Evolutionary conservation across 306 rosid species (phyloP), one percentile per base, ranked within the genome.

Genomic region (Biancaea sappan): DNA sequence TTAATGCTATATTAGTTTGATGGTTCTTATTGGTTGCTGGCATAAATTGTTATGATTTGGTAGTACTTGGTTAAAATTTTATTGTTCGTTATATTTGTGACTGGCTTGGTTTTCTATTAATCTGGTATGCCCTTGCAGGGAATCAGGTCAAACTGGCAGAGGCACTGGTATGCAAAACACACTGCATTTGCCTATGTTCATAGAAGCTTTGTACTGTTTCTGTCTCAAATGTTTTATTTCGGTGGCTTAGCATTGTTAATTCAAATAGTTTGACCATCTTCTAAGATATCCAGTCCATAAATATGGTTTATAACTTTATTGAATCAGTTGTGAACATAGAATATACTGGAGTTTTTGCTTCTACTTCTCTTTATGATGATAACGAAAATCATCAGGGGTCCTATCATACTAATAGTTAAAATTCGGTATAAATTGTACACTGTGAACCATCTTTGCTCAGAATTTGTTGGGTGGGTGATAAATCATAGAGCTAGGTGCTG

Each of bases 91-190:
- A 26, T 38, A 22, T 24, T 68, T 74, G 31, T 46, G 26, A 44
- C 46, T 79, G 71, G 73, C 29, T 43, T 44, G 66, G 51, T 66
- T 53, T 28, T 71, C 69, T 59, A 25, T 35, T 64, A 72, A 72
- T 66, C 53, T 72, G 48, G 21, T 46, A 19, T 53, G 52, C 60
- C 47, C 66, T 77, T 80, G 43, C 87, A 83, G 84, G 84, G 80
- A 67, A 61, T 78, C 82, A 32, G 87, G 81, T 43, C 87, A 79
- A 83, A 66, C 81, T 22, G 87, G 80, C 50, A 84, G 80, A 53
- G 84, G 80, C 79, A 46, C 80, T 31, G 84, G 84, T 76, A 73
- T 34, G 82, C 77, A 35, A 76, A 32, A 26, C 38, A 32, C 72
- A 34, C 73, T 60, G 31, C 34, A 16, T 72, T 66, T 28, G 50